These are phyloP conservation scores for Diaporthe citri DNA, from an alignment of 2,329 filamentous ascomycete species.

Conservation along the genomic window DNA sequence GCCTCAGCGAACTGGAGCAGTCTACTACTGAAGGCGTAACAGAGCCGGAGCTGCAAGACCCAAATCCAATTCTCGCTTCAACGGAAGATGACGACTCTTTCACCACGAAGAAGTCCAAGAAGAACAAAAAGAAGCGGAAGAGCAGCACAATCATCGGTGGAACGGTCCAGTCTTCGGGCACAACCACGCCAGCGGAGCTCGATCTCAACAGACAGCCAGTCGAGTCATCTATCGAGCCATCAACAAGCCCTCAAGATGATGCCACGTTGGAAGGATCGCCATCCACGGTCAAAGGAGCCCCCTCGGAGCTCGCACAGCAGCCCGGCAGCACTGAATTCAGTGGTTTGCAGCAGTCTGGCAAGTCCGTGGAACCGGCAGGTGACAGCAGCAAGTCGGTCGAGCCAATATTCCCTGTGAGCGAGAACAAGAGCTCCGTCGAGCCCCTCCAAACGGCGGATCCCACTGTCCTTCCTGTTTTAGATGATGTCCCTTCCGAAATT, in stretches of 20 bases:
- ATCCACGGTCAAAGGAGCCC: not conserved
- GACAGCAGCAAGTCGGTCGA: not conserved
- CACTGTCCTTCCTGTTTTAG: not conserved
- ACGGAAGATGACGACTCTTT: slow-evolving; percentile 42
- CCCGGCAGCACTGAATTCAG: not conserved
- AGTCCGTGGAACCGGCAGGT: not conserved
- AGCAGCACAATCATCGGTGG: slow-evolving; percentile 13
- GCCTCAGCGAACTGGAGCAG: not conserved
- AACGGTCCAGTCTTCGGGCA: slow-evolving; percentile 1
- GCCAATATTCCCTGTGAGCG: not conserved
- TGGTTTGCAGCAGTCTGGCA: not conserved
- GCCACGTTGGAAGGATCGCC: not conserved
- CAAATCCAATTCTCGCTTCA: slow-evolving; percentile 35
- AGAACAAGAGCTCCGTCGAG: not conserved
- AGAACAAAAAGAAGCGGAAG: slow-evolving; percentile 47
- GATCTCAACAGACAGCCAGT: not conserved
- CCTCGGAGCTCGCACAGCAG: not conserved
- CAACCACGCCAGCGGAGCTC: not conserved
- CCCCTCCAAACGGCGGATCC: not conserved
- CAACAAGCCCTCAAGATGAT: not conserved
- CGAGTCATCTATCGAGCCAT: not conserved
- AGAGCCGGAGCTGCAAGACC: slow-evolving; percentile 38
- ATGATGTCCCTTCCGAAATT: not conserved
- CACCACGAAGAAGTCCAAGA: slow-evolving; percentile 49
- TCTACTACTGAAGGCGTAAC: not conserved